Percentiles rank a stretch among this genome's conserved stretches.
Conservation (phyloP, 768 basidiomycete species). For the Termitomyces sp. region DNA sequence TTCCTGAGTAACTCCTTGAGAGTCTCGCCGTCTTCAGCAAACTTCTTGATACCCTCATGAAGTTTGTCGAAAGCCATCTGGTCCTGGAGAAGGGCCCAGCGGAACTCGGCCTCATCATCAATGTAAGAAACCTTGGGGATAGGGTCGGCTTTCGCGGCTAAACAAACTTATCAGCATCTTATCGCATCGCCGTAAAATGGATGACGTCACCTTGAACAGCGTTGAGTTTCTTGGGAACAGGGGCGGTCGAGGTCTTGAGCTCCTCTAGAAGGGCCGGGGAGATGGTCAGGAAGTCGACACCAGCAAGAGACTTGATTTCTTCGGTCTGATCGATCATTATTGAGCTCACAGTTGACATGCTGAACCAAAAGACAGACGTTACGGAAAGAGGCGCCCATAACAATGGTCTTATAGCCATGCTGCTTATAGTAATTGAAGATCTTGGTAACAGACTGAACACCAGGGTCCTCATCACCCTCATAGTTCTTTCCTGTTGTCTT, state of each 20-base stretch:
- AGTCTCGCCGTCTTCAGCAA: conserved; percentile 90
- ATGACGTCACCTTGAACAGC: conserved; percentile 46
- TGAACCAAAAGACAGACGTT: conserved; percentile 53
- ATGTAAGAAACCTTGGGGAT: conserved; percentile 80
- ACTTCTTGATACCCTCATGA: conserved; percentile 97
- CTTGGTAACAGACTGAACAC: conserved; percentile 91
- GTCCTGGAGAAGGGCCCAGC: conserved; percentile 89
- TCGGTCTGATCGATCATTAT: conserved; percentile 44
- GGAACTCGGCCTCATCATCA: conserved; percentile 95
- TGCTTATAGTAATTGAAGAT: conserved; percentile 99
- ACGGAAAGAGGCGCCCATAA: conserved; percentile 99
- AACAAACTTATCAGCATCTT: not conserved
- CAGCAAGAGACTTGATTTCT: conserved; percentile 93
- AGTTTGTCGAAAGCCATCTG: conserved; percentile 99
- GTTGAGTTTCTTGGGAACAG: conserved; percentile 84
- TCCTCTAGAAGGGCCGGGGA: conserved; percentile 87
- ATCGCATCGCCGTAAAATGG: conserved; percentile 6
- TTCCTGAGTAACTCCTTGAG: conserved; percentile 78
- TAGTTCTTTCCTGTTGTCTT: conserved; percentile 82
- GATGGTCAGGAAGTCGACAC: conserved; percentile 97
- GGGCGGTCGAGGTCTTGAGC: conserved; percentile 73
- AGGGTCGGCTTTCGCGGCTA: conserved; percentile 51
- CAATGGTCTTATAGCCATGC: conserved; percentile 96
- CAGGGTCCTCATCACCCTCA: conserved; percentile 89
- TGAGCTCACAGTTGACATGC: not conserved